Percentiles rank a stretch among this genome's conserved stretches.
Evolutionary conservation across 345 rosid genomes (phyloP).

Genomic region (Populus euphratica): DNA sequence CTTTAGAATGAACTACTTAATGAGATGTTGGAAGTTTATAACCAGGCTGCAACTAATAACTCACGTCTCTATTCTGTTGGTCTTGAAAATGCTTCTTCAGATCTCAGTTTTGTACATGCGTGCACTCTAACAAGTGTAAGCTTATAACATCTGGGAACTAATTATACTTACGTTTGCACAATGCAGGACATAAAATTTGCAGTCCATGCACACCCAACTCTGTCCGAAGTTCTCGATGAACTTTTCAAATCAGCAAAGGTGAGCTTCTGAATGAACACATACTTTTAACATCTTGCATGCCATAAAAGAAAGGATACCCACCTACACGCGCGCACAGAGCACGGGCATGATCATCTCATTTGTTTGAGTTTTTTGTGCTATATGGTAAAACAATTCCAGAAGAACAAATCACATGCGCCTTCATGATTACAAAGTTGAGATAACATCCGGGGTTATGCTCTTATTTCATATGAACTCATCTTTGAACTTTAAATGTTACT

Average conservation of each 20-base stretch:
- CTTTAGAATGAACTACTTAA: background rate
- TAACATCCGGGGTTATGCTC: background rate
- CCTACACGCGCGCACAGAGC: background rate
- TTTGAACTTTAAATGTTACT: too few relatives aligned
- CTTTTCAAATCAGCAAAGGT: conserved; percentile 96
- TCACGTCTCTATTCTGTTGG: background rate
- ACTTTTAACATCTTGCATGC: background rate
- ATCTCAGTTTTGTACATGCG: background rate
- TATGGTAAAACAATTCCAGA: background rate
- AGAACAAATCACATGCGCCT: background rate
- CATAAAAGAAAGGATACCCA: background rate
- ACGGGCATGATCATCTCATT: background rate
- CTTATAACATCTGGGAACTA: too few relatives aligned
- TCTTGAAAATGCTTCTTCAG: too few relatives aligned
- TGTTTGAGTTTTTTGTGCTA: background rate
- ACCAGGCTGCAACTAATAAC: background rate
- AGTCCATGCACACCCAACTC: conserved; percentile 97
- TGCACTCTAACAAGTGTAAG: background rate
- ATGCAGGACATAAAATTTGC: conserved; percentile 85
- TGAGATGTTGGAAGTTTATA: background rate
- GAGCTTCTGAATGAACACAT: conserved; percentile 20
- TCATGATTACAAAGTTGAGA: background rate
- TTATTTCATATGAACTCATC: background rate
- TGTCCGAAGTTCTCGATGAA: conserved; percentile 97
- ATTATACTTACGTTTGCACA: background rate